These are phyloP conservation scores for Herpetospermum pedunculosum DNA, from an alignment of 306 rosid genomes.

Conservation along the genomic window DNA sequence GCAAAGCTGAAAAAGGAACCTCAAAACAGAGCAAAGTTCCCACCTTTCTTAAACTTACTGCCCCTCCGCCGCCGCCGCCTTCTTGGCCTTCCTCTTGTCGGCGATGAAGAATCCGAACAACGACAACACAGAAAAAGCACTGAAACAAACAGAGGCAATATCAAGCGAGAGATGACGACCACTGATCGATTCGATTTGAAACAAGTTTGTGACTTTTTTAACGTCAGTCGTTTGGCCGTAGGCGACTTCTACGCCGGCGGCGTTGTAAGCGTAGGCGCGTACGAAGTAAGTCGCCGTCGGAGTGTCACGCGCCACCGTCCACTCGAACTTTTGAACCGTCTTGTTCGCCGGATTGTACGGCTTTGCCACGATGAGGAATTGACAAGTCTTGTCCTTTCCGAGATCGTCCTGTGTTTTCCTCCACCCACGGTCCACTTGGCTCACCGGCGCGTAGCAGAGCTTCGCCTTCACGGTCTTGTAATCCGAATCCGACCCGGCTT, in stretches of 20 bases:
- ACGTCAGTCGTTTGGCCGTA: constrained; percentile 56
- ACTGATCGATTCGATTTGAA: constrained; percentile 39
- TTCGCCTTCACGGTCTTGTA: constrained; percentile 56
- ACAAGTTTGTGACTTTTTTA: constrained; percentile 34
- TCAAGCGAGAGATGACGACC: constrained; percentile 80
- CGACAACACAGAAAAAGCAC: constrained; percentile 70
- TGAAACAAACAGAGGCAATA: constrained; percentile 55
- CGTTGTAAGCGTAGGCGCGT: constrained; percentile 61
- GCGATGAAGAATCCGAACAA: constrained; percentile 41
- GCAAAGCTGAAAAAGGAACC: neutral
- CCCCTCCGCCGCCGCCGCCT: neutral
- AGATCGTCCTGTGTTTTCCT: constrained; percentile 67
- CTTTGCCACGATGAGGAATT: constrained; percentile 25
- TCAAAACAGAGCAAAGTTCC: neutral
- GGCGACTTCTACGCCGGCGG: constrained; percentile 34
- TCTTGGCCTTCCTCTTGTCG: constrained; percentile 54
- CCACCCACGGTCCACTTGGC: constrained; percentile 83
- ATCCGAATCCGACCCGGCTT: constrained; percentile 43
- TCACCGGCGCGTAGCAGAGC: constrained; percentile 69
- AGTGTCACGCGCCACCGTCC: constrained; percentile 35
- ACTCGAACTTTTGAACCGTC: constrained; percentile 29
- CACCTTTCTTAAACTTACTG: neutral
- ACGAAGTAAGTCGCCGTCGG: constrained; percentile 66
- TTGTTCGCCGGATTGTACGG: constrained; percentile 47
- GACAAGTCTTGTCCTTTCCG: constrained; percentile 69